Evolutionary conservation across 208 protist species (phyloP).

Genomic region (Lotmaria passim): DNA sequence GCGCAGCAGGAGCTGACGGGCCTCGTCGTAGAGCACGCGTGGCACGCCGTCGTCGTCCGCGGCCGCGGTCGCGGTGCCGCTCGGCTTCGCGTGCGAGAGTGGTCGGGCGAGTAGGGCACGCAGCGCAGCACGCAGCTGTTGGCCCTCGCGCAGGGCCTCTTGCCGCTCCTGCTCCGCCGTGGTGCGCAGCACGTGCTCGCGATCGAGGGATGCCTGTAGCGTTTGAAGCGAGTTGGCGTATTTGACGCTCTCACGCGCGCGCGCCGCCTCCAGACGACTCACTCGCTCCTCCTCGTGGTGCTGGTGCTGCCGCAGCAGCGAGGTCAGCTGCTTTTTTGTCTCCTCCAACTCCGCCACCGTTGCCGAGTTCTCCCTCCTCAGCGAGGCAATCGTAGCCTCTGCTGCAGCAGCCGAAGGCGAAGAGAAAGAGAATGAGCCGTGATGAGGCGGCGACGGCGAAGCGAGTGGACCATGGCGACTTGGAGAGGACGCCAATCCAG

Average conservation of each 20-base stretch:
- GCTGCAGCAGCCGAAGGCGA: neutral
- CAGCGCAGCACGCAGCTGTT: slow-evolving; percentile 31
- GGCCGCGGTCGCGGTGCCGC: neutral
- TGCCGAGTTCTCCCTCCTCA: neutral
- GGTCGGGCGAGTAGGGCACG: slow-evolving; percentile 10
- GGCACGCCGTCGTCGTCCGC: slow-evolving; percentile 3
- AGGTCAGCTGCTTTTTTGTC: neutral
- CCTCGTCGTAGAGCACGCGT: slow-evolving; percentile 22
- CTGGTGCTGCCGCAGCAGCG: neutral
- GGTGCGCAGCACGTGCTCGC: slow-evolving; percentile 30
- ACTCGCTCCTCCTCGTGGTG: slow-evolving; percentile 1
- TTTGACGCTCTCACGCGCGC: slow-evolving; percentile 25
- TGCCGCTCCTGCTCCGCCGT: slow-evolving; percentile 28
- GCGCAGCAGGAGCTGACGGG: slow-evolving; percentile 11
- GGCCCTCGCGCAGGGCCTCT: slow-evolving; percentile 2
- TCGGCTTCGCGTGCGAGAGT: neutral
- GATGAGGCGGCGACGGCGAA: neutral
- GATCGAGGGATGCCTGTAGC: slow-evolving; percentile 27
- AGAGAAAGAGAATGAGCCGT: neutral
- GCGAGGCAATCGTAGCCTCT: neutral
- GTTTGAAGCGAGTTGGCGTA: slow-evolving; percentile 17
- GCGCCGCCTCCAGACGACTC: slow-evolving; percentile 13
- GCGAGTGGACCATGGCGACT: neutral
- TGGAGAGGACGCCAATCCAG: neutral
- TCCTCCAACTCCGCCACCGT: slow-evolving; percentile 1